phyloP scores from a whole-genome alignment of 164 flowering plant species.

The Annona squamosa region DNA sequence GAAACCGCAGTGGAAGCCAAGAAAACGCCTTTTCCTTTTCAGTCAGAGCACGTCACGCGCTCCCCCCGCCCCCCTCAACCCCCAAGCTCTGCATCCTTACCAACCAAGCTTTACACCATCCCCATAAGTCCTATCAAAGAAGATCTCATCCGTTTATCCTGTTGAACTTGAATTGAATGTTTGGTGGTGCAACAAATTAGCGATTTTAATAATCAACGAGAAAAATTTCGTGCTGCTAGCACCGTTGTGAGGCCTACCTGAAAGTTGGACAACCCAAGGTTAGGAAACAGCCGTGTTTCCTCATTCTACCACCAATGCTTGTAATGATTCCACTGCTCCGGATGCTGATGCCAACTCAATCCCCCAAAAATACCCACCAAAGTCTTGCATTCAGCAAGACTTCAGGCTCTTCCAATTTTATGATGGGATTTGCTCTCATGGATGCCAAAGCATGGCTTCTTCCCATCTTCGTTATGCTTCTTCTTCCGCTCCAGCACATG shows the following conservation, averaged over 20 bases:
- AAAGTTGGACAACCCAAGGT: too few relatives aligned
- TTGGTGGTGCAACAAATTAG: not conserved
- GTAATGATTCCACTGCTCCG: not conserved
- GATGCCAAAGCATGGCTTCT: conserved; percentile 5
- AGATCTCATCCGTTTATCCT: not conserved
- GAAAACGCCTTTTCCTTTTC: conserved; percentile 7
- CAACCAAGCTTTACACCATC: not conserved
- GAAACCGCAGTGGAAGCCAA: conserved; percentile 4
- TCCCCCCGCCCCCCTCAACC: too few relatives aligned
- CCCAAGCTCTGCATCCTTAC: too few relatives aligned
- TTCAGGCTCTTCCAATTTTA: conserved; percentile 1
- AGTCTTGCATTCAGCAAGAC: not conserved
- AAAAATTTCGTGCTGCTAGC: too few relatives aligned
- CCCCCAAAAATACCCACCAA: conserved; percentile 4
- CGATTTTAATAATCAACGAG: too few relatives aligned
- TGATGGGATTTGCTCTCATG: conserved; percentile 16
- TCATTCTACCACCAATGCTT: not conserved
- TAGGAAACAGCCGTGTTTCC: not conserved
- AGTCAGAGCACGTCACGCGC: not conserved
- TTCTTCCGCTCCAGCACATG: conserved; percentile 10
- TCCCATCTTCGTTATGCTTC: conserved; percentile 5
- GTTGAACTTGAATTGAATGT: not conserved
- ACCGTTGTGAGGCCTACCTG: too few relatives aligned
- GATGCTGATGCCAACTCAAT: not conserved
- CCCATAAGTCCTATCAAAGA: not conserved